Conservation (phyloP, 352 stramenopile species). For the Pythium sukuiense region DNA sequence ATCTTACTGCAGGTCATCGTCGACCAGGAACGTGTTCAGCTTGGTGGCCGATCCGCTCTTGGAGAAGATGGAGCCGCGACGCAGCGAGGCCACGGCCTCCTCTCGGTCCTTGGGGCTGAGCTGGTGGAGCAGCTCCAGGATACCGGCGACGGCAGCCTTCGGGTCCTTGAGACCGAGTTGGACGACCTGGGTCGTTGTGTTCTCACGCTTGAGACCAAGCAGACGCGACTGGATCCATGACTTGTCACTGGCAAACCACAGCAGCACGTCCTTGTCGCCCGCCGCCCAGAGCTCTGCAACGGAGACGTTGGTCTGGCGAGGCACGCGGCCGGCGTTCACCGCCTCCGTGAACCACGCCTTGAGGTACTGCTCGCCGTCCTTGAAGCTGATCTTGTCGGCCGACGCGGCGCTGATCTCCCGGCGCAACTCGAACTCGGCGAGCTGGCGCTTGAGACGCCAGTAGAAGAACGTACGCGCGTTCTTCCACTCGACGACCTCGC, state of each 20-base stretch:
- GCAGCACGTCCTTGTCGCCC: slow-evolving; percentile 78
- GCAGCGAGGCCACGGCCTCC: slow-evolving; percentile 73
- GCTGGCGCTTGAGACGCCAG: slow-evolving; percentile 96
- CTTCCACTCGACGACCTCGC: slow-evolving; percentile 95
- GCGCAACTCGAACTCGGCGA: slow-evolving; percentile 95
- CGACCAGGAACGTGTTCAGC: slow-evolving; percentile 36
- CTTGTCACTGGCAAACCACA: slow-evolving; percentile 79
- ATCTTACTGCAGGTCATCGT: slow-evolving; percentile 25
- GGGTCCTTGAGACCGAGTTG: slow-evolving; percentile 73
- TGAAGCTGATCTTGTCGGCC: slow-evolving; percentile 44
- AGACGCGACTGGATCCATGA: slow-evolving; percentile 73
- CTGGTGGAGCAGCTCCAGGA: slow-evolving; percentile 82
- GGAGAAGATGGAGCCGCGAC: slow-evolving; percentile 87
- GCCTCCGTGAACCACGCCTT: slow-evolving; percentile 83
- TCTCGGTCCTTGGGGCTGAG: slow-evolving; percentile 85
- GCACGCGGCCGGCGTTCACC: slow-evolving; percentile 72
- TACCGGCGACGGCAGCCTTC: slow-evolving; percentile 82
- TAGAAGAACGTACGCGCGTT: slow-evolving; percentile 98
- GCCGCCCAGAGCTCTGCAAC: slow-evolving; percentile 65
- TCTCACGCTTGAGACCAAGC: slow-evolving; percentile 54
- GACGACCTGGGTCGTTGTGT: slow-evolving; percentile 76
- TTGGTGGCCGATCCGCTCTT: slow-evolving; percentile 53
- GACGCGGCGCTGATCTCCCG: slow-evolving; percentile 49
- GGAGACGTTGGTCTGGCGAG: slow-evolving; percentile 59
- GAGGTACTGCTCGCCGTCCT: slow-evolving; percentile 57